phyloP scores from a whole-genome alignment of 495 filamentous ascomycete species.

The Xylaria cubensis region DNA sequence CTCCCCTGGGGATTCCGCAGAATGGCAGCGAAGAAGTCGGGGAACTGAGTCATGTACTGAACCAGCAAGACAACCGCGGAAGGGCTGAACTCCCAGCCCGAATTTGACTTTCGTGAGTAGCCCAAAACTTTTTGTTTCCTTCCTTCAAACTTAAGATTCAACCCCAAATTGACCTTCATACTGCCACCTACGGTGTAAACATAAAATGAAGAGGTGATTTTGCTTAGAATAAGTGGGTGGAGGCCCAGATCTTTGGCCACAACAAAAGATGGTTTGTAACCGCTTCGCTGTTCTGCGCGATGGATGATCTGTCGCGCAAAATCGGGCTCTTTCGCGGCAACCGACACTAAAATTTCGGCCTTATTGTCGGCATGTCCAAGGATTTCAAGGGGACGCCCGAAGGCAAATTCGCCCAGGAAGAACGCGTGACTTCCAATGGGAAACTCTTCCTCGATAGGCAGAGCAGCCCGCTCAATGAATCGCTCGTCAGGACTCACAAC shows the following conservation, averaged over 20 bases:
- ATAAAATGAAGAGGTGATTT: constrained; percentile 91
- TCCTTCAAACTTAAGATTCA: constrained; percentile 96
- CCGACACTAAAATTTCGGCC: constrained; percentile 76
- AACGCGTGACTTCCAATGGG: constrained; percentile 81
- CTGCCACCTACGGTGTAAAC: constrained; percentile 75
- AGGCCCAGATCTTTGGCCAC: constrained; percentile 82
- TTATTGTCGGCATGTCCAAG: constrained; percentile 67
- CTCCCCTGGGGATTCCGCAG: constrained; percentile 64
- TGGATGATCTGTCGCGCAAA: constrained; percentile 77
- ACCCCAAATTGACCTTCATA: constrained; percentile 81
- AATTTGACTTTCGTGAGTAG: constrained; percentile 82
- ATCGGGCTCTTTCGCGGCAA: constrained; percentile 74
- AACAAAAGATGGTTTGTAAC: constrained; percentile 84
- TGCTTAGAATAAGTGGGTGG: constrained; percentile 87
- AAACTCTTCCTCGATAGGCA: constrained; percentile 92
- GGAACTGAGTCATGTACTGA: constrained; percentile 92
- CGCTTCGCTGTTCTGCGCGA: constrained; percentile 67
- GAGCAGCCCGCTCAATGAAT: constrained; percentile 85
- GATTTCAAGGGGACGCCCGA: constrained; percentile 87
- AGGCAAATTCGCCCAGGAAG: constrained; percentile 95
- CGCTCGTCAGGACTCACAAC: constrained; percentile 91
- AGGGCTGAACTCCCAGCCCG: constrained; percentile 93
- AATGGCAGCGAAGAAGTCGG: constrained; percentile 90
- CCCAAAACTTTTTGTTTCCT: constrained; percentile 95
- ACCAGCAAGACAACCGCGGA: constrained; percentile 80